A percentile compares a stretch with the other conserved stretches of the same genome.
Conservation (phyloP, 768 basidiomycete species). For the Suillus occidentalis region DNA sequence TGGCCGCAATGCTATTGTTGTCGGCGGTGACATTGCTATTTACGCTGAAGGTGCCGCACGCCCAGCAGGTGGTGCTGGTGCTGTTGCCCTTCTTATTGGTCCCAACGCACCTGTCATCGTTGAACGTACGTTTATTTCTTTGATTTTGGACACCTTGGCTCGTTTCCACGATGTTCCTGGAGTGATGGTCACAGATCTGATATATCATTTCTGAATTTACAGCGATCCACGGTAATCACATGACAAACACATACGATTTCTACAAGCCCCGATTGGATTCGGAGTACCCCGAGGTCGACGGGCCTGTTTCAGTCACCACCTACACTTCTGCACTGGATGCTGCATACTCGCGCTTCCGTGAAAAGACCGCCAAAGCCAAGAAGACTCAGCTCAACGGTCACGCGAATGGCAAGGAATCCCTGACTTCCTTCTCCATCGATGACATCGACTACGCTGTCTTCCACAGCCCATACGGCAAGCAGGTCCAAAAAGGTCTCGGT, state of each 20-base stretch:
- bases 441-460: constrained; percentile 92
- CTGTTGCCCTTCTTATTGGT: constrained; percentile 91
- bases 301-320: constrained; percentile 92
- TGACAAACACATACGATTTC: constrained; percentile 98
- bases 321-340: constrained; percentile 94
- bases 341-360: constrained; percentile 81
- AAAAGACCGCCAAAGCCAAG: constrained; percentile 70
- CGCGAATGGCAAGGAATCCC: constrained; percentile 33
- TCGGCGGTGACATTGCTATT: constrained; percentile 95
- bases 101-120: constrained; percentile 93
- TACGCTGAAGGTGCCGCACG: constrained; percentile 95
- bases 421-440: constrained; percentile 71
- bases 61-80: constrained; percentile 96
- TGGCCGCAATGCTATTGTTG: constrained; percentile 95
- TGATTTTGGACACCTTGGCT: constrained; percentile 43
- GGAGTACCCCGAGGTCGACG: constrained; percentile 96
- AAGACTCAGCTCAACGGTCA: constrained; percentile 44
- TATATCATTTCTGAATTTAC: constrained; percentile 7
- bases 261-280: constrained; percentile 97
- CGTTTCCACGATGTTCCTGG: constrained; percentile 7
- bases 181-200: constrained; percentile 11
- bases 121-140: constrained; percentile 72
- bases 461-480: constrained; percentile 99
- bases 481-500: constrained; percentile 95
- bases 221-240: constrained; percentile 96